Evolutionary conservation across 1,284 basidiomycete genomes (phyloP), one percentile per base, ranked within the genome.

Genomic region (Boletus sp.): DNA sequence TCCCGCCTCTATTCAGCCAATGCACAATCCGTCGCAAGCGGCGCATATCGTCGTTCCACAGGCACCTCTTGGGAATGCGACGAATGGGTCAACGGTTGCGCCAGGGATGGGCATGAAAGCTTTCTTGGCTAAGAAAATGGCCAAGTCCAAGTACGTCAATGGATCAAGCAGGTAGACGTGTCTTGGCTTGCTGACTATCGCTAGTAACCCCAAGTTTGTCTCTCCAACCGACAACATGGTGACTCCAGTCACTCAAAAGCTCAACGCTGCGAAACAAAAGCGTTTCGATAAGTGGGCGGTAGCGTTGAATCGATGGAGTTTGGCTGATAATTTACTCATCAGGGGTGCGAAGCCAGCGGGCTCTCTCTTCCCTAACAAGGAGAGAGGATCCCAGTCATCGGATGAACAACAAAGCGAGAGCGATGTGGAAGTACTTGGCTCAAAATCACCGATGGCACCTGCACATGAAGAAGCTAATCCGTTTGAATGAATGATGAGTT

Each of bases 181-280:
- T 33, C 38, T 43, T 40, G 5, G 44, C 47, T 54, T 46, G 36
- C 34, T 41, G 26, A 46, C 38, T 9, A 6, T 48, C 25, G 1
- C 29, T 22, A 65, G 91, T 61, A 92, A 92, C 67, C 83, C 88
- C 8, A 81, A 79, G 38, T 91, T 80, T 59, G 72, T 92, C 56
- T 95, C 93, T 13, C 94, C 94, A 6, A 95, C 94, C 8, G 94
- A 97, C 68, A 90, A 88, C 61, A 75, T 96, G 68, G 82, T 95
- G 76, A 94, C 92, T 4, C 94, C 94, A 1, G 84, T 83, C 65
- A 88, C 91, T 5, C 85, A 91, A 70, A 96, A 95, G 69, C 79
- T 96, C 46, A 84, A 76, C 44, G 86, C 87, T 17, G 86, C 87
- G 4, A 94, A 85, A 77, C 92, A 94, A 77, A 92, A 92, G 69